Conservation (phyloP, 495 filamentous ascomycete genomes). For the Aspergillus kassunensis region DNA sequence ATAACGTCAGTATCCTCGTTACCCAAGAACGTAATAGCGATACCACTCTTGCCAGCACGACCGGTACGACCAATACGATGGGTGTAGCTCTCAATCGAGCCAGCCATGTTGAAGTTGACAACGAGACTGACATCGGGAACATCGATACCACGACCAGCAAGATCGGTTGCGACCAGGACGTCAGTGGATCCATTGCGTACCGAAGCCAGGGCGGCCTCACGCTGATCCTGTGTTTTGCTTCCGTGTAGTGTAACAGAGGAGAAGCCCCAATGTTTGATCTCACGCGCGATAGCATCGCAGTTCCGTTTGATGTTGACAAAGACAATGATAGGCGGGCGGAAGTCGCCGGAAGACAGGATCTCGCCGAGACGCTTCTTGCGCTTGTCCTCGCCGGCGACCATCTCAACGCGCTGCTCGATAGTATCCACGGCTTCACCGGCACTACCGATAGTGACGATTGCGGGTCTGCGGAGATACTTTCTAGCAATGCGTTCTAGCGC, state of each 20-base stretch:
- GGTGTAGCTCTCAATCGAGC: constrained; percentile 89
- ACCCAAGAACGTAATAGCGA: constrained; percentile 93
- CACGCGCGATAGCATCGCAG: constrained; percentile 90
- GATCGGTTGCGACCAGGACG: constrained; percentile 94
- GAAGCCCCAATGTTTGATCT: constrained; percentile 94
- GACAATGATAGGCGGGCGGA: constrained; percentile 91
- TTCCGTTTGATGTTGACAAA: constrained; percentile 99
- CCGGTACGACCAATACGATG: constrained; percentile 97
- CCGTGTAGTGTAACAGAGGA: constrained; percentile 90
- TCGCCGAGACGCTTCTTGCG: constrained; percentile 94
- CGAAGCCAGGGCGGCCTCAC: constrained; percentile 88
- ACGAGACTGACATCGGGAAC: constrained; percentile 91
- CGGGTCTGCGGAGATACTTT: constrained; percentile 91
- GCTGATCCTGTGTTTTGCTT: constrained; percentile 94
- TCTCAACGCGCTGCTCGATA: constrained; percentile 95
- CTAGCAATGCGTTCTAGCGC: constrained; percentile 93
- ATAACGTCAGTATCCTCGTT: constrained; percentile 89
- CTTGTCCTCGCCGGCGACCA: constrained; percentile 89
- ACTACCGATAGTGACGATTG: constrained; percentile 92
- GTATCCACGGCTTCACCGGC: constrained; percentile 98
- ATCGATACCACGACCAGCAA: constrained; percentile 97
- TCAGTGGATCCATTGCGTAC: constrained; percentile 75
- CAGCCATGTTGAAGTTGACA: constrained; percentile 99
- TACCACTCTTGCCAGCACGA: constrained; percentile 96
- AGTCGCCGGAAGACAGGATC: constrained; percentile 81